Evolutionary conservation across 495 filamentous ascomycete genomes (phyloP).

Genomic region (Penicillium silybi): DNA sequence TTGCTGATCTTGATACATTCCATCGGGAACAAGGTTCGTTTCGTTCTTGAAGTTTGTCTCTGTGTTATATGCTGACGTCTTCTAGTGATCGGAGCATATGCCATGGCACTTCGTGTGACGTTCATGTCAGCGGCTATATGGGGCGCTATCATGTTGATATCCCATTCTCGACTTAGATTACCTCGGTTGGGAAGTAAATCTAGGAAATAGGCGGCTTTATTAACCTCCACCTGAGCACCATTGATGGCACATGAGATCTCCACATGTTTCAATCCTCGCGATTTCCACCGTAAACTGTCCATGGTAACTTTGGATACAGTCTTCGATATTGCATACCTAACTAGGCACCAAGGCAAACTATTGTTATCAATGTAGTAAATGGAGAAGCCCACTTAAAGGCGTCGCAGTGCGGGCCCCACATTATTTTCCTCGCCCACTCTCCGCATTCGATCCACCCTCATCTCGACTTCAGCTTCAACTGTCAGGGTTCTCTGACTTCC

Average conservation of each 20-base stretch:
- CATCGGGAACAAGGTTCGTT: conserved; percentile 50
- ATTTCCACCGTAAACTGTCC: no score
- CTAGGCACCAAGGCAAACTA: no score
- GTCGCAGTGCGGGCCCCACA: no score
- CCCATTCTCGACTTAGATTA: conserved; percentile 50
- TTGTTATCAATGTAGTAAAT: no score
- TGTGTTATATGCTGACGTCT: not conserved
- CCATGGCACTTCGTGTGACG: conserved; percentile 50
- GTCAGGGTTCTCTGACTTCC: no score
- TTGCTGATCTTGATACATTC: conserved; percentile 44
- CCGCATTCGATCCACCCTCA: not conserved
- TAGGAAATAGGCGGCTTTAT: conserved; percentile 1
- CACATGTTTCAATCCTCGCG: no score
- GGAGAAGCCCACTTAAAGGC: no score
- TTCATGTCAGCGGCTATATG: conserved; percentile 51
- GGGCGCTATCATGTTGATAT: conserved; percentile 43
- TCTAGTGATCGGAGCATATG: conserved; percentile 56
- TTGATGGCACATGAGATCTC: no score
- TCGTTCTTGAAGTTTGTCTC: not conserved
- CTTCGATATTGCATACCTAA: no score
- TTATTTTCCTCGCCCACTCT: not conserved
- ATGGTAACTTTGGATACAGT: no score
- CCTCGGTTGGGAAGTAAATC: conserved; percentile 49
- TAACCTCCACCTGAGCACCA: no score
- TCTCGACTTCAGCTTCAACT: not conserved